phyloP scores from a whole-genome alignment of 2,329 filamentous ascomycete genomes.

The Claviceps sp. region DNA sequence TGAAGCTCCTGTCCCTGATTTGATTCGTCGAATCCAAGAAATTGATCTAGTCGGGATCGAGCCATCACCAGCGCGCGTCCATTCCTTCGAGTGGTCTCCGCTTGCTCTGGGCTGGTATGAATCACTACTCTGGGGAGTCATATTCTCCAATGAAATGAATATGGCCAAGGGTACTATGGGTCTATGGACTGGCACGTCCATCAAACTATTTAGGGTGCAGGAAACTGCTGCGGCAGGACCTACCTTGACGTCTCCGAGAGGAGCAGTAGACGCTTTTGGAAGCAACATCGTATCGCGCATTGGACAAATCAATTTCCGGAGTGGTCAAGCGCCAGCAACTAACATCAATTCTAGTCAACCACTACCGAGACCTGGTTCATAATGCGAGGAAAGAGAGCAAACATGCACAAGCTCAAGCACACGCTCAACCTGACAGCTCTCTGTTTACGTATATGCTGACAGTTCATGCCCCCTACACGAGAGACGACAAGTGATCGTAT shows the following conservation, averaged over 20 bases:
- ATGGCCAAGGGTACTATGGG: constrained; percentile 77
- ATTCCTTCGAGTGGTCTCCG: constrained; percentile 90
- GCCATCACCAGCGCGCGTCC: constrained; percentile 58
- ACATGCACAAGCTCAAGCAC: neutral
- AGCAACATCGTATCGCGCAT: constrained; percentile 81
- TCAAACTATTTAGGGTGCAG: constrained; percentile 82
- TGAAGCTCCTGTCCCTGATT: constrained; percentile 30
- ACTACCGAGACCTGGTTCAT: constrained; percentile 5
- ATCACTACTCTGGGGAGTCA: constrained; percentile 82
- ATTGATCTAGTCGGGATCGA: constrained; percentile 61
- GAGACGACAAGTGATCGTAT: neutral
- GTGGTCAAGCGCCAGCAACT: constrained; percentile 17
- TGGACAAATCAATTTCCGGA: constrained; percentile 62
- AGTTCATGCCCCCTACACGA: too few relatives aligned
- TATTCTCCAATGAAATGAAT: constrained; percentile 84
- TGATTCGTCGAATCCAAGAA: constrained; percentile 41
- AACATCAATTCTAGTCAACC: constrained; percentile 9
- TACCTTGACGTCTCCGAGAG: constrained; percentile 69
- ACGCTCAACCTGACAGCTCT: neutral
- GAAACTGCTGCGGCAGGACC: constrained; percentile 70
- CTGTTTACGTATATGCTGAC: neutral
- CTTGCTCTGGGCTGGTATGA: constrained; percentile 92
- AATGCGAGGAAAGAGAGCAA: neutral
- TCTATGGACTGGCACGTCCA: constrained; percentile 83
- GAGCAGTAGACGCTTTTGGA: constrained; percentile 85